Evolutionary conservation across 345 rosid species (phyloP).

Genomic region (Limnanthes douglasii): DNA sequence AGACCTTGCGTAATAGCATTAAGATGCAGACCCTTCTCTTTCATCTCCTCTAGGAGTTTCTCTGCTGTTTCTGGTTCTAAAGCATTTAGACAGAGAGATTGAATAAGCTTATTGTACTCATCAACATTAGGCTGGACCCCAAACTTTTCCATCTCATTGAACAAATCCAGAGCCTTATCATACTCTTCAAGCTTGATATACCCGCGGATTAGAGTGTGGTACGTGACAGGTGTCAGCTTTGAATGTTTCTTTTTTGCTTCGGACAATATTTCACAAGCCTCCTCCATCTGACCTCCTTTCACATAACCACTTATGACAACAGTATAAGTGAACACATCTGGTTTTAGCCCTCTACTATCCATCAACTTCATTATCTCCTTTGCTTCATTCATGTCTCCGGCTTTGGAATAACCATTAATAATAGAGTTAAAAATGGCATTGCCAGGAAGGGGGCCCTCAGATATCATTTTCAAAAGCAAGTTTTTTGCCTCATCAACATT

Average conservation of each 20-base stretch:
- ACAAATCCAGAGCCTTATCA: slow-evolving; percentile 46
- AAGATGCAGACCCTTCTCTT: slow-evolving; percentile 48
- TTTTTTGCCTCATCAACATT: slow-evolving; percentile 39
- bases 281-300: slow-evolving; percentile 59
- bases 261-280: slow-evolving; percentile 34
- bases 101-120: slow-evolving; percentile 69
- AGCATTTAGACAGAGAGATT: slow-evolving; percentile 65
- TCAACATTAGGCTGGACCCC: slow-evolving; percentile 53
- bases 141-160: slow-evolving; percentile 52
- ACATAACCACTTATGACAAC: slow-evolving; percentile 69
- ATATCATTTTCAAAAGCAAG: slow-evolving; percentile 54
- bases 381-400: slow-evolving; percentile 42
- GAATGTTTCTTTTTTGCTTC: slow-evolving; percentile 69
- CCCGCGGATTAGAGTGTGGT: slow-evolving; percentile 69
- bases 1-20: slow-evolving; percentile 59
- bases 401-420: slow-evolving; percentile 39
- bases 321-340: slow-evolving; percentile 64
- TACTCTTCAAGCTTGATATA: slow-evolving; percentile 68
- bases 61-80: slow-evolving; percentile 68
- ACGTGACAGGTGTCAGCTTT: slow-evolving; percentile 50
- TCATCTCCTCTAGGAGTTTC: slow-evolving; percentile 50
- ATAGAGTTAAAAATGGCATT: slow-evolving; percentile 57
- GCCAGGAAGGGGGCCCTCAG: slow-evolving; percentile 69
- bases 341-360: slow-evolving; percentile 66
- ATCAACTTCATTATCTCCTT: slow-evolving; percentile 43